A percentile compares a stretch with the other conserved stretches of the same genome.
phyloP scores from a whole-genome alignment of 331 rosid genomes.

The Quercus tomentella region DNA sequence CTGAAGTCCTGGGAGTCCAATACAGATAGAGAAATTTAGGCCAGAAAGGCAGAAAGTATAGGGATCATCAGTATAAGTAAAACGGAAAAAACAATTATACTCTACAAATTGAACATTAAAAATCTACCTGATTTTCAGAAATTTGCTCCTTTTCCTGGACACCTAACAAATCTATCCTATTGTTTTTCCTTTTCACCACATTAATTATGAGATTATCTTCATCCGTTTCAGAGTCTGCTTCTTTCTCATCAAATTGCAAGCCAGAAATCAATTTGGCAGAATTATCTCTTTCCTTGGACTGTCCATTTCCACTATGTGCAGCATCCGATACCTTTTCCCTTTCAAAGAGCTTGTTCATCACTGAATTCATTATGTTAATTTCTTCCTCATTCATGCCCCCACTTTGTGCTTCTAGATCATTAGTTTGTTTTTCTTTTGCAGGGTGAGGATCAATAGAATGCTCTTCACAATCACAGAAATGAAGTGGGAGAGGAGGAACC shows the following conservation, averaged over 20 bases:
- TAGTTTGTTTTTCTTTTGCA: constrained; percentile 18
- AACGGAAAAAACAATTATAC: not conserved
- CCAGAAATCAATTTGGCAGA: constrained; percentile 18
- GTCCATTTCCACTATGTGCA: constrained; percentile 17
- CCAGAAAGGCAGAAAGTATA: not conserved
- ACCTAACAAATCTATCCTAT: constrained; percentile 12
- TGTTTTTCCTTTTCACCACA: constrained; percentile 36
- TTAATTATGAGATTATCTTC: constrained; percentile 71
- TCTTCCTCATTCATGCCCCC: constrained; percentile 62
- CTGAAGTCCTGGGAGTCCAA: constrained; percentile 41
- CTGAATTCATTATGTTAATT: constrained; percentile 64
- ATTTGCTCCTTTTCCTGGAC: constrained; percentile 33
- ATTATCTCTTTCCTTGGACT: constrained; percentile 2
- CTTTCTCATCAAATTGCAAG: constrained; percentile 26
- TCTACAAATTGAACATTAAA: not conserved
- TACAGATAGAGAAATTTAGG: not conserved
- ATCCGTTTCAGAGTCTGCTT: constrained; percentile 41
- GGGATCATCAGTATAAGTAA: not conserved
- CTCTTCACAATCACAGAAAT: constrained; percentile 95
- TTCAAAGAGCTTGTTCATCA: constrained; percentile 62
- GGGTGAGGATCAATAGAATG: constrained; percentile 44
- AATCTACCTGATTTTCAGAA: constrained; percentile 37
- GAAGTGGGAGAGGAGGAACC: constrained; percentile 61
- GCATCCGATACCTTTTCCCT: constrained; percentile 32
- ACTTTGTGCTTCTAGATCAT: constrained; percentile 25